Percentiles rank a stretch among this genome's conserved stretches.
These are phyloP conservation scores for Hanseniaspora meyeri DNA, from an alignment of 805 yeast genomes.

Conservation along the genomic window DNA sequence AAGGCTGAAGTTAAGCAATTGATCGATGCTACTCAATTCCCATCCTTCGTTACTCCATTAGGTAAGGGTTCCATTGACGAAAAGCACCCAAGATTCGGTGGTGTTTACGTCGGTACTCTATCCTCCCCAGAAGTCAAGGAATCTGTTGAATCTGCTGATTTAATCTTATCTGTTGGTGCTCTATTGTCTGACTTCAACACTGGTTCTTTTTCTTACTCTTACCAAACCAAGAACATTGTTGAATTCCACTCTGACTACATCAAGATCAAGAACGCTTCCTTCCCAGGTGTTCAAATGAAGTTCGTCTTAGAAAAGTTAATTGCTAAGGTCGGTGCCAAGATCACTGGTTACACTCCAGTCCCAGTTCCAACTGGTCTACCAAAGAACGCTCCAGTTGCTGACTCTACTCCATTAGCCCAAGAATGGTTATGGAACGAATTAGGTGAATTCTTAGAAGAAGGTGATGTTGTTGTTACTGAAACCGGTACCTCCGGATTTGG, in stretches of 20 bases:
- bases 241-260: conserved; percentile 71
- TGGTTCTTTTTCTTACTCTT: conserved; percentile 69
- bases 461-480: conserved; percentile 57
- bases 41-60: conserved; percentile 79
- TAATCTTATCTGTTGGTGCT: conserved; percentile 70
- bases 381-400: conserved; percentile 34
- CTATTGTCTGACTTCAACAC: conserved; percentile 81
- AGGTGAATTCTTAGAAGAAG: conserved; percentile 49
- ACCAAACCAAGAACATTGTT: conserved; percentile 60
- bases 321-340: conserved; percentile 29
- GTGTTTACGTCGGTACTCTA: conserved; percentile 76
- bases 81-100: conserved; percentile 60
- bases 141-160: conserved; percentile 62
- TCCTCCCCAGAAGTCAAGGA: conserved; percentile 60
- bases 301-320: conserved; percentile 36
- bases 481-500: conserved; percentile 71
- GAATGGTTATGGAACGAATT: conserved; percentile 59
- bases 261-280: conserved; percentile 56
- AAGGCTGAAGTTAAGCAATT: conserved; percentile 49
- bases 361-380: conserved; percentile 42
- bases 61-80: conserved; percentile 76
- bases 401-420: conserved; percentile 40
- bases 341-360: conserved; percentile 36
- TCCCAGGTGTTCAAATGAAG: conserved; percentile 65
- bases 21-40: conserved; percentile 60